Conservation (phyloP, 1,284 basidiomycete genomes). For the Moesziomyces antarcticus region DNA sequence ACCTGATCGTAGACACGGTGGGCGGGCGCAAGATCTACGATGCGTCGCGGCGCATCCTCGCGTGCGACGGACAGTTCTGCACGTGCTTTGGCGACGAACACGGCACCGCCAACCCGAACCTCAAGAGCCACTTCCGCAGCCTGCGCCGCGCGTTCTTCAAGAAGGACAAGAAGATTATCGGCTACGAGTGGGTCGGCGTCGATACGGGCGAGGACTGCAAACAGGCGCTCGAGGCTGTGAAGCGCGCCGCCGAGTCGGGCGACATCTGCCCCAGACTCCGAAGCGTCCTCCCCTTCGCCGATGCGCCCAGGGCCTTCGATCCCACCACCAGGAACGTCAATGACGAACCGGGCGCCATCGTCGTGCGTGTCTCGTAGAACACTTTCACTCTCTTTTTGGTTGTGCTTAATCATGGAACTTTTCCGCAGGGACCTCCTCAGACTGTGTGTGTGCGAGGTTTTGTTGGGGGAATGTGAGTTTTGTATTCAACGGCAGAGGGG, state of each 20-base stretch:
- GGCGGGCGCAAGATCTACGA: slow-evolving; percentile 68
- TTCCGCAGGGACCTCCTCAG: too few relatives aligned
- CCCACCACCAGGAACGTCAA: slow-evolving; percentile 34
- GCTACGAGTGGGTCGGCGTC: slow-evolving; percentile 67
- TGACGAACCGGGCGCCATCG: slow-evolving; percentile 58
- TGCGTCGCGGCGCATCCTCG: slow-evolving; percentile 68
- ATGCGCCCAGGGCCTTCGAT: slow-evolving; percentile 63
- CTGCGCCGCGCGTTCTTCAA: slow-evolving; percentile 69
- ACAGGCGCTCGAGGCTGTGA: slow-evolving; percentile 62
- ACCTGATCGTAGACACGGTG: slow-evolving; percentile 67
- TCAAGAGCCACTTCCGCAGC: slow-evolving; percentile 65
- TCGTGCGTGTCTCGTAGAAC: slow-evolving; percentile 55
- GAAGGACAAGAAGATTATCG: slow-evolving; percentile 68
- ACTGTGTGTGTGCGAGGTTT: too few relatives aligned
- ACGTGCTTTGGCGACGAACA: slow-evolving; percentile 68
- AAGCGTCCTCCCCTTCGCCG: slow-evolving; percentile 61
- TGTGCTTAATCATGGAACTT: too few relatives aligned
- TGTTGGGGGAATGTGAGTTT: not conserved
- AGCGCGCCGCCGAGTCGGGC: slow-evolving; percentile 57
- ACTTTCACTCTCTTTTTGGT: not conserved
- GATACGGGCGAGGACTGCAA: slow-evolving; percentile 59
- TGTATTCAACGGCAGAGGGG: too few relatives aligned
- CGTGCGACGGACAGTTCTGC: slow-evolving; percentile 66
- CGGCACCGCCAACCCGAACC: slow-evolving; percentile 59
- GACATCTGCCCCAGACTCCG: slow-evolving; percentile 63